These are phyloP conservation scores for Saccharomycopsis fermentans DNA, from an alignment of 805 yeast genomes.

Conservation along the genomic window DNA sequence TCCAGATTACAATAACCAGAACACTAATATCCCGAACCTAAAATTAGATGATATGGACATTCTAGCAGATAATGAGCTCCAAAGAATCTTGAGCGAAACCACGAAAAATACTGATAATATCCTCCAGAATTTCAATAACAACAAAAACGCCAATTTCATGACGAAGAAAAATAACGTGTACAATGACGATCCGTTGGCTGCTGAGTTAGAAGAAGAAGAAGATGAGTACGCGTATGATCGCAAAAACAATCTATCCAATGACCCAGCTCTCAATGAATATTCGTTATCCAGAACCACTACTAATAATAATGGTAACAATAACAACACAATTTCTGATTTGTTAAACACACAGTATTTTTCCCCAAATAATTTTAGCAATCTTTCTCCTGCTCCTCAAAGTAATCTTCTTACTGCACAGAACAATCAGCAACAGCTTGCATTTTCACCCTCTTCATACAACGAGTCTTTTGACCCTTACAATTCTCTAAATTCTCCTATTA, in stretches of 20 bases:
- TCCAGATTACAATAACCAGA: background rate
- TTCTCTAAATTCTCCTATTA: conserved; percentile 13
- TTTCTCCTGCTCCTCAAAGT: conserved; percentile 3
- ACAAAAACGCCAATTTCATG: background rate
- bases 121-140: background rate
- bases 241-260: background rate
- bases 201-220: background rate
- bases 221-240: background rate
- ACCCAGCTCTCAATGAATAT: background rate
- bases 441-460: conserved; percentile 15
- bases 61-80: background rate
- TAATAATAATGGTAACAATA: conserved; percentile 1
- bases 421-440: conserved; percentile 2
- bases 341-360: conserved; percentile 14
- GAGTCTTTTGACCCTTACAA: conserved; percentile 13
- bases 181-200: background rate
- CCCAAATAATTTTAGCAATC: conserved; percentile 2
- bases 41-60: background rate
- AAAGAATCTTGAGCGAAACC: background rate
- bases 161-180: background rate
- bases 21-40: background rate
- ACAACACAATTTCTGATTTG: conserved; percentile 5
- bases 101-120: background rate
- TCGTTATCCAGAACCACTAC: background rate
- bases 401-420: background rate